Evolutionary conservation across 768 basidiomycete species (phyloP).

Genomic region (Polyporus arcularius): DNA sequence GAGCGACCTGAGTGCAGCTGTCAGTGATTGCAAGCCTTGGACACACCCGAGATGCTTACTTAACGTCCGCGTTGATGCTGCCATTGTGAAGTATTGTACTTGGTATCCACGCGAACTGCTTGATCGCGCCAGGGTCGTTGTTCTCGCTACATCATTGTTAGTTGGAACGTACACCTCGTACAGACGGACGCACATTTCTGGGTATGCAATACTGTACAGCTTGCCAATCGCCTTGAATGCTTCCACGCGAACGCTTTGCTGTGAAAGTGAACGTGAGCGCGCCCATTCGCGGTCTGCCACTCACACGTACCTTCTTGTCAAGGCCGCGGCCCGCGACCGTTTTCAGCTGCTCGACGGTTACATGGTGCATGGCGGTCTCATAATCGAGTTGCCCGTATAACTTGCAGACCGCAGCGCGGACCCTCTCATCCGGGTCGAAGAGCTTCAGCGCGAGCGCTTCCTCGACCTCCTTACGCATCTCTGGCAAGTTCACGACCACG

Average conservation of each 20-base stretch:
- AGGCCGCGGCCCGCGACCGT: slow-evolving; percentile 68
- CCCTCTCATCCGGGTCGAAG: slow-evolving; percentile 87
- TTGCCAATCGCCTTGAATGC: slow-evolving; percentile 77
- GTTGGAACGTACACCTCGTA: neutral
- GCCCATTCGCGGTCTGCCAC: too few relatives aligned
- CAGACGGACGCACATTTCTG: slow-evolving; percentile 74
- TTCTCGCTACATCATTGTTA: slow-evolving; percentile 60
- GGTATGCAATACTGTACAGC: slow-evolving; percentile 79
- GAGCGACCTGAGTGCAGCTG: slow-evolving; percentile 41
- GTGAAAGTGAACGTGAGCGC: neutral
- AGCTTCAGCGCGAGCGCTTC: slow-evolving; percentile 66
- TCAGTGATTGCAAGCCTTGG: neutral
- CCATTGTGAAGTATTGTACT: slow-evolving; percentile 62
- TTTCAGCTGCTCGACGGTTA: slow-evolving; percentile 61
- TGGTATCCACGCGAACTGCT: slow-evolving; percentile 94
- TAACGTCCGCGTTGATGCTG: slow-evolving; percentile 54
- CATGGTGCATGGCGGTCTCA: slow-evolving; percentile 85
- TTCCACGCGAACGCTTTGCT: slow-evolving; percentile 68
- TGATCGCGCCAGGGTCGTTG: slow-evolving; percentile 67
- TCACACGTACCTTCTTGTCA: slow-evolving; percentile 76
- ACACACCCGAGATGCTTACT: slow-evolving; percentile 39
- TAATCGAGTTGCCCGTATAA: slow-evolving; percentile 85
- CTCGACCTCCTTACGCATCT: slow-evolving; percentile 70
- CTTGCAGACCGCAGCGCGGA: slow-evolving; percentile 83
- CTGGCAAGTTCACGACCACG: slow-evolving; percentile 64